These are phyloP conservation scores for Piper longum DNA, from an alignment of 164 flowering plant species.

Conservation along the genomic window DNA sequence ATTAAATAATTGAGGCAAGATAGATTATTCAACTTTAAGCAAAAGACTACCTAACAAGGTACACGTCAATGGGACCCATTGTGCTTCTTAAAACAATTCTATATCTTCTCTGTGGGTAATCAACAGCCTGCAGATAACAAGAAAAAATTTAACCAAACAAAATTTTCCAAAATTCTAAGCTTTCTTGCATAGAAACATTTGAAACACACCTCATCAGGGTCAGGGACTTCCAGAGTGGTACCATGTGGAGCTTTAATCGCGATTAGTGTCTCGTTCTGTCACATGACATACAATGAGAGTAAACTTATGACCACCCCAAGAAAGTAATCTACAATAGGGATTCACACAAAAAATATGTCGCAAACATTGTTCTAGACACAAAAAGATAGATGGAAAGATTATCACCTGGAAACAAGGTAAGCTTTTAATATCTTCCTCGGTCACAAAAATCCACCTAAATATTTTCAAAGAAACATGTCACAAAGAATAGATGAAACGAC, in stretches of 20 bases:
- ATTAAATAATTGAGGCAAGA: neutral
- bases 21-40: neutral
- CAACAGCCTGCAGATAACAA: slow-evolving; percentile 48
- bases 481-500: neutral
- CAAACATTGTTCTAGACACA: neutral
- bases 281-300: neutral
- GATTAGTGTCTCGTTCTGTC: slow-evolving; percentile 81
- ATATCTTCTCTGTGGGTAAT: slow-evolving; percentile 89
- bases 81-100: slow-evolving; percentile 89
- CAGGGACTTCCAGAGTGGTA: slow-evolving; percentile 93
- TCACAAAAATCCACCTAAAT: slow-evolving; percentile 84
- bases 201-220: slow-evolving; percentile 80
- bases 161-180: neutral
- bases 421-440: slow-evolving; percentile 85
- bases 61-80: slow-evolving; percentile 95
- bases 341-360: no score
- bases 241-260: slow-evolving; percentile 99
- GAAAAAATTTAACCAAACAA: neutral
- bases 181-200: neutral
- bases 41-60: slow-evolving; percentile 70
- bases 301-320: neutral
- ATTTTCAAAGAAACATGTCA: neutral
- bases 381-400: neutral
- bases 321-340: neutral
- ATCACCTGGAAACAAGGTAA: slow-evolving; percentile 86